Evolutionary conservation across 208 protist species (phyloP).

Genomic region (Leishmania aethiopica): DNA sequence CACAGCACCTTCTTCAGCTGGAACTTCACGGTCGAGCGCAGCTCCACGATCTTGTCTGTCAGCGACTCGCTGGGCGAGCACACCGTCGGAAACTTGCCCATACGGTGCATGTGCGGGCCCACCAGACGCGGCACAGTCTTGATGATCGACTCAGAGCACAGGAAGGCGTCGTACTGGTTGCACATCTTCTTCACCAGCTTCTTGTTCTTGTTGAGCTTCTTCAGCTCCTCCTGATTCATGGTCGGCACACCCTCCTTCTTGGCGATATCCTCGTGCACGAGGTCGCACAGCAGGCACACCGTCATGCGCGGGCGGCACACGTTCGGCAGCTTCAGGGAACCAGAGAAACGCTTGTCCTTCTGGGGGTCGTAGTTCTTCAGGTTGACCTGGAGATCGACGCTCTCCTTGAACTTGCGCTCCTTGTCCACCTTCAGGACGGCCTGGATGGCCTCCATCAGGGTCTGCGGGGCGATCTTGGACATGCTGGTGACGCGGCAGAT

Average conservation of each 20-base stretch:
- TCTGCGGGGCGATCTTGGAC: conserved; percentile 88
- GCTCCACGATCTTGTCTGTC: conserved; percentile 93
- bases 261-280: conserved; percentile 95
- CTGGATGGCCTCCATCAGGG: conserved; percentile 87
- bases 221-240: conserved; percentile 98
- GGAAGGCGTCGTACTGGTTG: conserved; percentile 98
- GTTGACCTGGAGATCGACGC: conserved; percentile 99
- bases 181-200: conserved; percentile 99
- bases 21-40: conserved; percentile 98
- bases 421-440: conserved; percentile 73
- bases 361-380: conserved; percentile 99
- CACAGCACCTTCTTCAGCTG: conserved; percentile 99
- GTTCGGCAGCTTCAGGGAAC: conserved; percentile 95
- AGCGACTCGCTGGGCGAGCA: conserved; percentile 95
- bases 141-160: conserved; percentile 97
- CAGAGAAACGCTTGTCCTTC: conserved; percentile 99
- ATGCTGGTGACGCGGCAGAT: conserved; percentile 30
- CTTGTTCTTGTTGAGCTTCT: conserved; percentile 99
- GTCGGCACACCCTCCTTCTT: conserved; percentile 91
- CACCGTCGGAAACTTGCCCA: conserved; percentile 99
- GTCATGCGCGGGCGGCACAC: conserved; percentile 93
- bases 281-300: conserved; percentile 98
- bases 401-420: conserved; percentile 98
- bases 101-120: conserved; percentile 99
- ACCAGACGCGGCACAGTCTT: conserved; percentile 95